Conservation (phyloP, 2,329 filamentous ascomycete genomes). For the Aspergillus intermedius region DNA sequence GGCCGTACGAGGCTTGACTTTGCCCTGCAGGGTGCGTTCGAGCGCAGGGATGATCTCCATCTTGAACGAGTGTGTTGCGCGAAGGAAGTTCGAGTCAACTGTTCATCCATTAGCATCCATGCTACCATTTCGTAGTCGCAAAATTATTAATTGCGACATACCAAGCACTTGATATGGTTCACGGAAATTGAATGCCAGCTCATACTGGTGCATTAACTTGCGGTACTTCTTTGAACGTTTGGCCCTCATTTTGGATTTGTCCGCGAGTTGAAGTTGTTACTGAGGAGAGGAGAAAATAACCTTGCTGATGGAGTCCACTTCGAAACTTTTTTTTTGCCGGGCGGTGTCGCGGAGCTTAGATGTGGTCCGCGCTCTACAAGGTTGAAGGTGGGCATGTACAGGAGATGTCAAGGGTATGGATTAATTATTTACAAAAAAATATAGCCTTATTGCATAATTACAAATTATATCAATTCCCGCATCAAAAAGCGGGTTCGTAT, state of each 20-base stretch:
- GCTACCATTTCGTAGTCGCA: not conserved
- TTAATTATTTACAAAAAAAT: not conserved
- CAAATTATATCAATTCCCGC: not conserved
- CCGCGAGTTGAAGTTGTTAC: constrained; percentile 3
- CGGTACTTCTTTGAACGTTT: constrained; percentile 68
- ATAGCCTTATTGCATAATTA: not conserved
- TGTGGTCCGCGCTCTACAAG: constrained; percentile 14
- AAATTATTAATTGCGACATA: constrained; percentile 28
- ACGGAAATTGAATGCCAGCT: constrained; percentile 79
- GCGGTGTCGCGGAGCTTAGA: constrained; percentile 18
- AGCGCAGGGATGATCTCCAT: constrained; percentile 78
- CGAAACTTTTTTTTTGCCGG: constrained; percentile 34
- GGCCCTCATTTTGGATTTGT: constrained; percentile 53
- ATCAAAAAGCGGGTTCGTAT: not conserved
- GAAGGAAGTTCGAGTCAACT: constrained; percentile 80
- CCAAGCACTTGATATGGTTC: constrained; percentile 87
- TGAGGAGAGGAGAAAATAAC: constrained; percentile 3
- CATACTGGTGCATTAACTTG: constrained; percentile 92
- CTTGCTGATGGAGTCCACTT: not conserved
- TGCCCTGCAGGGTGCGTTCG: constrained; percentile 76
- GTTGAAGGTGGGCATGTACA: too few species aligned
- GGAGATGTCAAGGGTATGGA: not conserved
- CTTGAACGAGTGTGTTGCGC: constrained; percentile 73
- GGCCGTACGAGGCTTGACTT: constrained; percentile 69
- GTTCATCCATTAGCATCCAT: constrained; percentile 13